Percentiles rank a stretch among this genome's conserved stretches.
These are phyloP conservation scores for Oemleria cerasiformis DNA, from an alignment of 306 rosid genomes.

Conservation along the genomic window DNA sequence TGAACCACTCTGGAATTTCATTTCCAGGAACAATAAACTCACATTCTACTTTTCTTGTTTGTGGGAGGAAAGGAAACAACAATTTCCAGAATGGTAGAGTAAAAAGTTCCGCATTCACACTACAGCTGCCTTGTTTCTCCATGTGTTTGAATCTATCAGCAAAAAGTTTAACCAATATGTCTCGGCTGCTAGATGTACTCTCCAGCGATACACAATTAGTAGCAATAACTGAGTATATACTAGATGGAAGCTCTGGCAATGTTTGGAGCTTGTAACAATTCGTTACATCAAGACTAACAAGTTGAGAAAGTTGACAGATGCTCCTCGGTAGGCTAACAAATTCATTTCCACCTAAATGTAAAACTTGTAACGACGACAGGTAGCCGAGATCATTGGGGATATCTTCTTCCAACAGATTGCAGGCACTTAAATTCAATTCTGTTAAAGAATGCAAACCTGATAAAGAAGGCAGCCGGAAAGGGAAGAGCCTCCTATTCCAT, in stretches of 20 bases:
- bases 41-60: too few species aligned
- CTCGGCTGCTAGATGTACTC: background rate
- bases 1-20: background rate
- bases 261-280: background rate
- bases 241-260: background rate
- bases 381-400: slow-evolving; percentile 12
- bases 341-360: slow-evolving; percentile 5
- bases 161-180: background rate
- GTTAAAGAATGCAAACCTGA: background rate
- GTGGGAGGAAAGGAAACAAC: too few species aligned
- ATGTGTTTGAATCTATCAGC: background rate
- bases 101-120: background rate
- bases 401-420: slow-evolving; percentile 18
- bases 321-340: background rate
- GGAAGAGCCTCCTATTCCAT: background rate
- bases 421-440: slow-evolving; percentile 2
- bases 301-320: background rate
- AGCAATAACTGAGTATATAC: background rate
- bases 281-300: background rate
- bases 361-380: slow-evolving; percentile 10
- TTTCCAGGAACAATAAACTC: background rate
- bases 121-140: background rate
- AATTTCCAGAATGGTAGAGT: background rate
- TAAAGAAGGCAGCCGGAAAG: slow-evolving; percentile 1
- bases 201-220: background rate